Evolutionary conservation across 2,329 filamentous ascomycete genomes (phyloP).

Genomic region (Penicillium nordicum): DNA sequence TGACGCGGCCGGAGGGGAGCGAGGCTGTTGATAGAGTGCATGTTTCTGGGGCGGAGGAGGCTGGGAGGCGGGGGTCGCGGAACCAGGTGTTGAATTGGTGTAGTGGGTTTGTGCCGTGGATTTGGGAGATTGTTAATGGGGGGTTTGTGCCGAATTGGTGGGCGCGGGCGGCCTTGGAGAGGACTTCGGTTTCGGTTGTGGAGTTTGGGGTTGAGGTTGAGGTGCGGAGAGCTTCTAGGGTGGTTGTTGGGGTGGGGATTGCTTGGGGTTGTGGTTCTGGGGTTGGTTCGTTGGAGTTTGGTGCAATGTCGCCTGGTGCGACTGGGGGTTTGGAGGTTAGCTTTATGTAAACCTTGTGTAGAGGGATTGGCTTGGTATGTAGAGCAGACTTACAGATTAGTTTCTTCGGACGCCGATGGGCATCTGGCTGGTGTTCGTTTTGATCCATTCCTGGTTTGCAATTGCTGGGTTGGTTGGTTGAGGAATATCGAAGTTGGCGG

Average conservation of each 20-base stretch:
- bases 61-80: slow-evolving; percentile 60
- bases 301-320: slow-evolving; percentile 42
- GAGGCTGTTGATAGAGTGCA: slow-evolving; percentile 81
- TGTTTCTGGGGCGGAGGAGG: slow-evolving; percentile 76
- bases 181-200: slow-evolving; percentile 31
- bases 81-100: slow-evolving; percentile 91
- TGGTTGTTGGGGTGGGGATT: neutral
- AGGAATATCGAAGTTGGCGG: slow-evolving; percentile 5
- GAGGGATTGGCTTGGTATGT: neutral
- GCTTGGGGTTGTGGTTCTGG: slow-evolving; percentile 11
- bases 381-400: slow-evolving; percentile 36
- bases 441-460: slow-evolving; percentile 10
- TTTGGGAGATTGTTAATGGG: slow-evolving; percentile 40
- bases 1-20: slow-evolving; percentile 79
- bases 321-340: slow-evolving; percentile 28
- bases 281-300: slow-evolving; percentile 16
- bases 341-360: neutral
- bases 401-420: slow-evolving; percentile 37
- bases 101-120: slow-evolving; percentile 57
- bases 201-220: slow-evolving; percentile 38
- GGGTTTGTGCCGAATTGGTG: slow-evolving; percentile 45
- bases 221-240: slow-evolving; percentile 28
- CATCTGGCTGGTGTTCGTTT: slow-evolving; percentile 9
- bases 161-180: slow-evolving; percentile 40
- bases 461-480: neutral